Evolutionary conservation across 2,329 filamentous ascomycete genomes (phyloP).

Genomic region (Proliferodiscus dingleyae): DNA sequence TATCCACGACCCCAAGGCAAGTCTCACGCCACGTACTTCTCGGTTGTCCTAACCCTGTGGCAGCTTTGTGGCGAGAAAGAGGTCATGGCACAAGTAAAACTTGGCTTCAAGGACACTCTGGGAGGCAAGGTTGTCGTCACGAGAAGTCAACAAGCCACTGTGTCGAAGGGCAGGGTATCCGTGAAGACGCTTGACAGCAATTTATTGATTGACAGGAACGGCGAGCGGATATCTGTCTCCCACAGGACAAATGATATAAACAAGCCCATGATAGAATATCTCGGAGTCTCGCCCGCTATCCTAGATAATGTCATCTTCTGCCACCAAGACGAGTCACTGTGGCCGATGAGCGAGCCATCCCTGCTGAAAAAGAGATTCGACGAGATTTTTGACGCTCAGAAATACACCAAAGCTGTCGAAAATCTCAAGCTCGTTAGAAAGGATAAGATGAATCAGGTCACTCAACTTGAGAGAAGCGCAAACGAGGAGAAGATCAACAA

Average conservation of each 20-base stretch:
- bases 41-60: conserved; percentile 16
- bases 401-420: conserved; percentile 96
- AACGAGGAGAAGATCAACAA: conserved; percentile 77
- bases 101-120: conserved; percentile 76
- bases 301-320: conserved; percentile 97
- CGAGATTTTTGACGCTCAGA: conserved; percentile 94
- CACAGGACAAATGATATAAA: conserved; percentile 78
- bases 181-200: conserved; percentile 79
- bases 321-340: conserved; percentile 95
- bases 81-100: conserved; percentile 84
- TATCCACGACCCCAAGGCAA: conserved; percentile 89
- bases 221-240: conserved; percentile 74
- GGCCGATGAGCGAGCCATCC: conserved; percentile 87
- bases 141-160: conserved; percentile 76
- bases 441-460: conserved; percentile 71
- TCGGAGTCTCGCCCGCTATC: conserved; percentile 86
- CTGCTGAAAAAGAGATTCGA: conserved; percentile 92
- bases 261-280: conserved; percentile 73
- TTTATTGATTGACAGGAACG: conserved; percentile 69
- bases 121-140: conserved; percentile 77
- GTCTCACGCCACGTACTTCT: not conserved
- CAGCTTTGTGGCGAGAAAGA: conserved; percentile 79
- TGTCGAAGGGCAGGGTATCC: conserved; percentile 72
- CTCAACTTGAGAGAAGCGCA: conserved; percentile 68
- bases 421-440: conserved; percentile 87